phyloP scores from a whole-genome alignment of 2,329 filamentous ascomycete species.

The Furcasterigmium furcatum region DNA sequence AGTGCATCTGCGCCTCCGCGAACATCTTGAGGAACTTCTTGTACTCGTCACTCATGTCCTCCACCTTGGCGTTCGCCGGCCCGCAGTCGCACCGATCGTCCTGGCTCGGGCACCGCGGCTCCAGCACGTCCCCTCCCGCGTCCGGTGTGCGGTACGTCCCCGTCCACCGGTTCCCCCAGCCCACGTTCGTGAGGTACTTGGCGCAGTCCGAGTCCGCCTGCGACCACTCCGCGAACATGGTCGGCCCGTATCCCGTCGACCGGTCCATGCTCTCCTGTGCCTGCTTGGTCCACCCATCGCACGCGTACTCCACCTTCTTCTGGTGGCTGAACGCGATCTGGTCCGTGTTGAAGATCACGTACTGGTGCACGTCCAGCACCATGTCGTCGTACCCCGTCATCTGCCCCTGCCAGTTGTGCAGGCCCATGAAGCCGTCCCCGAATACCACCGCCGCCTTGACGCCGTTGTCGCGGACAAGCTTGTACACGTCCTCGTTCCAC shows the following conservation, averaged over 20 bases:
- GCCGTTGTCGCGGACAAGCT: conserved; percentile 73
- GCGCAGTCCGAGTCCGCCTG: conserved; percentile 97
- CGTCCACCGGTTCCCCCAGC: conserved; percentile 85
- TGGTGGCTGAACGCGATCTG: conserved; percentile 81
- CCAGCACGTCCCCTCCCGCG: conserved; percentile 56
- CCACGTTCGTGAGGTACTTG: conserved; percentile 82
- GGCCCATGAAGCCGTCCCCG: conserved; percentile 91
- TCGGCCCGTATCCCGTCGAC: conserved; percentile 82
- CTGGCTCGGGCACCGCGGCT: conserved; percentile 70
- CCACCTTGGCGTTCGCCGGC: conserved; percentile 70
- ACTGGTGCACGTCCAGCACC: conserved; percentile 95
- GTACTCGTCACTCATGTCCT: conserved; percentile 67
- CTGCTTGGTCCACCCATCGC: conserved; percentile 81
- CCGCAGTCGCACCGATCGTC: conserved; percentile 68
- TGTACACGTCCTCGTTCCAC: conserved; percentile 77
- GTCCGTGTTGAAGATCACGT: conserved; percentile 93
- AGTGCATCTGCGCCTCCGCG: conserved; percentile 93
- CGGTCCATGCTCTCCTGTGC: conserved; percentile 69
- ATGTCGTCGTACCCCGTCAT: conserved; percentile 69
- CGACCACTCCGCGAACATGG: conserved; percentile 93
- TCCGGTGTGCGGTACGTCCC: conserved; percentile 76
- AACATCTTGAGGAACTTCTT: conserved; percentile 86
- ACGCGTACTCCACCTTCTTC: conserved; percentile 83
- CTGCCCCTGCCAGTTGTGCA: conserved; percentile 85
- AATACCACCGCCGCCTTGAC: conserved; percentile 73